These are phyloP conservation scores for Phytopythium aichiense DNA, from an alignment of 352 stramenopile species.

Conservation along the genomic window DNA sequence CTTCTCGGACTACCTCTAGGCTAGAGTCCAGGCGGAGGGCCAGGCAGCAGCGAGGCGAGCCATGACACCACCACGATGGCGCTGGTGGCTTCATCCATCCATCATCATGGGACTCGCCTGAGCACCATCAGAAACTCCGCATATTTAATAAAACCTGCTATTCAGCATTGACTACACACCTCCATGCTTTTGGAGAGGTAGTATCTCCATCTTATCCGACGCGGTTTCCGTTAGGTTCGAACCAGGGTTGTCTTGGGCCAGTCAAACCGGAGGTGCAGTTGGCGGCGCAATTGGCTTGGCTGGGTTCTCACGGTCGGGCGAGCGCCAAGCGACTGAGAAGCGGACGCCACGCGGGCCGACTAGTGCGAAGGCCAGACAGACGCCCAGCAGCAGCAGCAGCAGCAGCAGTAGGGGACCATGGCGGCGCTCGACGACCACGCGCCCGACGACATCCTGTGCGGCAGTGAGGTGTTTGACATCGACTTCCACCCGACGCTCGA, in stretches of 20 bases:
- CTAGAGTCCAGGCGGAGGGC: too few species aligned
- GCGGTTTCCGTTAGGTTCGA: not conserved
- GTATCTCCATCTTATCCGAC: not conserved
- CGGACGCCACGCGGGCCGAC: not conserved
- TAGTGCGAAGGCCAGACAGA: not conserved
- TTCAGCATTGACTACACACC: not conserved
- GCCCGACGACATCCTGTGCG: constrained; percentile 72
- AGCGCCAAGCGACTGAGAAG: not conserved
- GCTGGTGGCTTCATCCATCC: too few species aligned
- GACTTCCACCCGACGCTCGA: constrained; percentile 77
- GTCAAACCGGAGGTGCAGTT: not conserved
- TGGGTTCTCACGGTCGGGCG: not conserved
- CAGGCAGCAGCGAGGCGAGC: too few species aligned
- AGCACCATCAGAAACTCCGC: not conserved
- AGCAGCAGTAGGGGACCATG: constrained; percentile 25
- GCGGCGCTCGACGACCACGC: constrained; percentile 68
- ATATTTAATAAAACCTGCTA: not conserved
- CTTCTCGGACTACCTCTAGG: constrained; percentile 72
- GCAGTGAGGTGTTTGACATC: constrained; percentile 80
- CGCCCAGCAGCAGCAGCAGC: not conserved
- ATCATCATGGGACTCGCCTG: too few species aligned
- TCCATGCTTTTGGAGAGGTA: not conserved
- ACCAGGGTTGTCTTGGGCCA: not conserved
- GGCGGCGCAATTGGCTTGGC: not conserved
- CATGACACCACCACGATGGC: too few species aligned